phyloP scores from a whole-genome alignment of 345 rosid species.

The Cardiospermum halicacabum region DNA sequence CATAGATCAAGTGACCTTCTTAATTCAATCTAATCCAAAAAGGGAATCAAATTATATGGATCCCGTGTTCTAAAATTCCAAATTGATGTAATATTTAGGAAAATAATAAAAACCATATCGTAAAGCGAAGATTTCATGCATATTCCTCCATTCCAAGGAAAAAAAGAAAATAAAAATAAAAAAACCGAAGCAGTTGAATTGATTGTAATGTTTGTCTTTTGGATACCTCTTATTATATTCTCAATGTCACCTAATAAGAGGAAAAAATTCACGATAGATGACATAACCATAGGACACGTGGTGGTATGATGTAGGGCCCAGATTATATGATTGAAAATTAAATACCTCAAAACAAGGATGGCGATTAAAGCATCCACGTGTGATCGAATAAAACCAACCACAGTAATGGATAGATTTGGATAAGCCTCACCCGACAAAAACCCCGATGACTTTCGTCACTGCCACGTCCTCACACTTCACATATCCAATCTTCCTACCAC shows the following conservation, averaged over 20 bases:
- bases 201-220: not conserved
- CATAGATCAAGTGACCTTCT: too few relatives aligned
- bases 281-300: slow-evolving; percentile 10
- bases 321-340: not conserved
- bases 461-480: slow-evolving; percentile 1
- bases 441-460: not conserved
- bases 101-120: not conserved
- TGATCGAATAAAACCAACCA: not conserved
- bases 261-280: not conserved
- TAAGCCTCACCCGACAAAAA: not conserved
- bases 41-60: too few relatives aligned
- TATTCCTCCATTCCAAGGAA: not conserved
- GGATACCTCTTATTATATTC: not conserved
- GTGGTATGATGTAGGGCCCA: slow-evolving; percentile 15
- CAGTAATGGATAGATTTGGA: not conserved
- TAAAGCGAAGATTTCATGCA: not conserved
- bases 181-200: not conserved
- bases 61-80: too few relatives aligned
- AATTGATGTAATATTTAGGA: too few relatives aligned
- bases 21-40: too few relatives aligned
- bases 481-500: not conserved
- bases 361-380: too few relatives aligned
- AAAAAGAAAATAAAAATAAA: not conserved
- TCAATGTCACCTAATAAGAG: not conserved
- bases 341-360: too few relatives aligned